These are phyloP conservation scores for Aspergillus homomorphus DNA, from an alignment of 495 filamentous ascomycete genomes.

Conservation along the genomic window DNA sequence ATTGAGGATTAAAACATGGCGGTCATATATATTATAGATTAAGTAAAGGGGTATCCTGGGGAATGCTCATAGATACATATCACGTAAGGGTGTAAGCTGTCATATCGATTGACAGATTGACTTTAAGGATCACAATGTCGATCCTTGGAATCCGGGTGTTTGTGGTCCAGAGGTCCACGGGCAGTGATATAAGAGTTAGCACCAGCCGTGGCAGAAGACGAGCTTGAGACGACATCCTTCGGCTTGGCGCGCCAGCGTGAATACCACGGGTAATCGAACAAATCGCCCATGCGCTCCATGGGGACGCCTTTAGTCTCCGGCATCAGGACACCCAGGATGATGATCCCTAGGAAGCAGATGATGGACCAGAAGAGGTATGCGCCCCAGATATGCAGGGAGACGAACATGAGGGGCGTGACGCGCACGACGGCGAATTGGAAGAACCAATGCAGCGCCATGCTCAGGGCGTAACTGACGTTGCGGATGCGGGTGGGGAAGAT, in stretches of 20 bases:
- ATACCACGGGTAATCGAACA: conserved; percentile 45
- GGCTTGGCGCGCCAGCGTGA: conserved; percentile 37
- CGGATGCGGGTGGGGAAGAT: conserved; percentile 48
- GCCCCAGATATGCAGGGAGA: conserved; percentile 40
- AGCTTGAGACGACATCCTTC: conserved; percentile 13
- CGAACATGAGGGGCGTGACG: conserved; percentile 48
- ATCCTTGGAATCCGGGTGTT: not conserved
- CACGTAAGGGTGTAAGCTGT: too few relatives aligned
- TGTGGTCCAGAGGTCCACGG: not conserved
- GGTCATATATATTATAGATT: too few relatives aligned
- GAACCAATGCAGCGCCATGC: conserved; percentile 47
- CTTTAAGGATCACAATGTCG: not conserved
- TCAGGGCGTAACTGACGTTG: conserved; percentile 41
- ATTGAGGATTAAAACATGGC: too few relatives aligned
- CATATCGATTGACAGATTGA: too few relatives aligned
- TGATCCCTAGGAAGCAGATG: conserved; percentile 38
- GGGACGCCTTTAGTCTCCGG: conserved; percentile 46
- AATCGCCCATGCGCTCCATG: conserved; percentile 45
- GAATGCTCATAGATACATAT: too few relatives aligned
- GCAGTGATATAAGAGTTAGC: not conserved
- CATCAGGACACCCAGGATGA: conserved; percentile 46
- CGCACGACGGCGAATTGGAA: conserved; percentile 50
- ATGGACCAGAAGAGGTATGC: conserved; percentile 47
- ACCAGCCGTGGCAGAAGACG: conserved; percentile 2
- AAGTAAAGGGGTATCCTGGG: too few relatives aligned